Evolutionary conservation across 352 stramenopile genomes (phyloP).

Genomic region (Pythium volutum): DNA sequence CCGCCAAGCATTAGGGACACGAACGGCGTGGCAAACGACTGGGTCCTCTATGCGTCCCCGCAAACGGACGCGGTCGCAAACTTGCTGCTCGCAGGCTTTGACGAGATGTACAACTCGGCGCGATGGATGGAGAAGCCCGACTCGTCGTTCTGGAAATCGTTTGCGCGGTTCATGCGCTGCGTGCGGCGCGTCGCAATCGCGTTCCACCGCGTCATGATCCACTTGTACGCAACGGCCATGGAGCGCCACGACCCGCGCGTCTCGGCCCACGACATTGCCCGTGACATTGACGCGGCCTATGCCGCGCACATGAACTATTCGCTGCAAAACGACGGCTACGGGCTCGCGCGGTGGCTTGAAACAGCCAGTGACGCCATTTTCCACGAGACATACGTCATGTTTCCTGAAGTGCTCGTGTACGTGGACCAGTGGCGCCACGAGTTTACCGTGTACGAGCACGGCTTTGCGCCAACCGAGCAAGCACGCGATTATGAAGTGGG

Average conservation of each 20-base stretch:
- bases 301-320: neutral
- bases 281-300: constrained; percentile 6
- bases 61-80: constrained; percentile 6
- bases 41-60: neutral
- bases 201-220: constrained; percentile 27
- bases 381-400: constrained; percentile 39
- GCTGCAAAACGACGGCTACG: constrained; percentile 13
- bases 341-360: constrained; percentile 13
- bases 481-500: constrained; percentile 20
- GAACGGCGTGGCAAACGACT: neutral
- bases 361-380: constrained; percentile 15
- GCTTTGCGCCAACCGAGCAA: constrained; percentile 28
- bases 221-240: constrained; percentile 27
- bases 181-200: constrained; percentile 11
- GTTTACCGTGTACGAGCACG: constrained; percentile 16
- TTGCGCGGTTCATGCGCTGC: constrained; percentile 13
- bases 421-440: constrained; percentile 38
- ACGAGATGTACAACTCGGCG: constrained; percentile 8
- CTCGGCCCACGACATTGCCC: neutral
- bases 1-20: neutral
- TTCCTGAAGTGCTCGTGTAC: constrained; percentile 43
- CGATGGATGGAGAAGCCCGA: constrained; percentile 22
- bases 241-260: constrained; percentile 9
- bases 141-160: constrained; percentile 20
- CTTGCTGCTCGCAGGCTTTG: constrained; percentile 9